phyloP scores from a whole-genome alignment of 371 early-diverging fungal genomes.

The Smittium mucronatum region DNA sequence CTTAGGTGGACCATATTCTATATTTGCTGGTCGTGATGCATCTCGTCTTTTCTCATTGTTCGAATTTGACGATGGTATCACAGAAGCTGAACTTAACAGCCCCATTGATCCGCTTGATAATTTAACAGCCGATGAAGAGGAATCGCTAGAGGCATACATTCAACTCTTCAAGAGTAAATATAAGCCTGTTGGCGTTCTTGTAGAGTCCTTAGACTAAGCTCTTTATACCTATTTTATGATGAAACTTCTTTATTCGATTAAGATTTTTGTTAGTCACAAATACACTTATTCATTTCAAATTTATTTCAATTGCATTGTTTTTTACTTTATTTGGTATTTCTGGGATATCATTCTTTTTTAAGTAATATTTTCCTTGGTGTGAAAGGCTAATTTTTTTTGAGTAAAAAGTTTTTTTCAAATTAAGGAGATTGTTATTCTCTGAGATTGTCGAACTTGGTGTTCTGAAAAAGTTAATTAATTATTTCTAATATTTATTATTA shows the following conservation, averaged over 20 bases:
- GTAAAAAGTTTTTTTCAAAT: too few relatives aligned
- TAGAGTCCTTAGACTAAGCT: slow-evolving; percentile 31
- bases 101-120: slow-evolving; percentile 74
- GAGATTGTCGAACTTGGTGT: too few relatives aligned
- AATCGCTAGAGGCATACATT: slow-evolving; percentile 63
- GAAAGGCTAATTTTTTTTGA: too few relatives aligned
- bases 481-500: too few relatives aligned
- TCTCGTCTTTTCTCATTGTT: slow-evolving; percentile 78
- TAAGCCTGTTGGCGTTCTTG: slow-evolving; percentile 53
- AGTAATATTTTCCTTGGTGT: too few relatives aligned
- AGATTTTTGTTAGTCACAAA: too few relatives aligned
- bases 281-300: too few relatives aligned
- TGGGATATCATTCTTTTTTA: too few relatives aligned
- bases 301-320: too few relatives aligned
- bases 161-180: slow-evolving; percentile 60
- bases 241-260: background rate
- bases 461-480: too few relatives aligned
- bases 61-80: slow-evolving; percentile 72
- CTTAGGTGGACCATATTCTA: slow-evolving; percentile 76
- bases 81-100: slow-evolving; percentile 45
- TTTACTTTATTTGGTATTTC: too few relatives aligned
- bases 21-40: slow-evolving; percentile 79
- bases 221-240: background rate
- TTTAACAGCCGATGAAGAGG: slow-evolving; percentile 55
- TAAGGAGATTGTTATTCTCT: too few relatives aligned